These are phyloP conservation scores for Perkinsus olseni DNA, from an alignment of 169 alveolate genomes.

Conservation along the genomic window DNA sequence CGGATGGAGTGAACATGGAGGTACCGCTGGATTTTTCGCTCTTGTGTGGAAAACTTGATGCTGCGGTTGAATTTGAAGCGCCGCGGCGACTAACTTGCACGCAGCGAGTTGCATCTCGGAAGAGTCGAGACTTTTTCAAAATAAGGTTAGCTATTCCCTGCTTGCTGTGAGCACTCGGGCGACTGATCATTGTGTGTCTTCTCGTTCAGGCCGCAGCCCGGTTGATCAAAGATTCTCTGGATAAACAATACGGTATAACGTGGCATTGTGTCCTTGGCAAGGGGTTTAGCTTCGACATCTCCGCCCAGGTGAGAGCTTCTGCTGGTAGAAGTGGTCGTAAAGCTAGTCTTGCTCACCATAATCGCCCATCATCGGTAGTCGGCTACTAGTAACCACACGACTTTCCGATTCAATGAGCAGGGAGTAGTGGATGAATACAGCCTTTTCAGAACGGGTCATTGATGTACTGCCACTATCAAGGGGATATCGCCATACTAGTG, in stretches of 20 bases:
- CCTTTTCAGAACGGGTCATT: neutral
- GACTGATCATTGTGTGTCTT: neutral
- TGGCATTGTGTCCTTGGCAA: conserved; percentile 65
- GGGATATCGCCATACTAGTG: neutral
- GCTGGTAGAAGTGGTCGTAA: too few species aligned
- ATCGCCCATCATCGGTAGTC: too few species aligned
- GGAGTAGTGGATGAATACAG: neutral
- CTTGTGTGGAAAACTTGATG: too few species aligned
- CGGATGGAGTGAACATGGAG: neutral
- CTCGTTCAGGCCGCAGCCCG: conserved; percentile 38
- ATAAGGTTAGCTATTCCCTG: too few species aligned
- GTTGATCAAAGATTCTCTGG: conserved; percentile 49
- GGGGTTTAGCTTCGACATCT: conserved; percentile 58
- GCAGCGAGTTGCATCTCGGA: too few species aligned
- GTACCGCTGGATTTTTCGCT: neutral
- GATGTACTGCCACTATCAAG: neutral
- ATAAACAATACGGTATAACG: conserved; percentile 50
- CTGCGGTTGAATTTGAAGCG: too few species aligned
- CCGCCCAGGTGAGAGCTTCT: conserved; percentile 44
- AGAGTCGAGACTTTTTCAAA: too few species aligned
- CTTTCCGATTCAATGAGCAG: neutral
- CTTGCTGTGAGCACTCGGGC: too few species aligned
- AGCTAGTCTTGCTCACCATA: too few species aligned
- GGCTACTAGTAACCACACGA: too few species aligned
- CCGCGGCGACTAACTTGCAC: too few species aligned